These are phyloP conservation scores for Acidomyces sp. DNA, from an alignment of 495 filamentous ascomycete genomes.

Conservation along the genomic window DNA sequence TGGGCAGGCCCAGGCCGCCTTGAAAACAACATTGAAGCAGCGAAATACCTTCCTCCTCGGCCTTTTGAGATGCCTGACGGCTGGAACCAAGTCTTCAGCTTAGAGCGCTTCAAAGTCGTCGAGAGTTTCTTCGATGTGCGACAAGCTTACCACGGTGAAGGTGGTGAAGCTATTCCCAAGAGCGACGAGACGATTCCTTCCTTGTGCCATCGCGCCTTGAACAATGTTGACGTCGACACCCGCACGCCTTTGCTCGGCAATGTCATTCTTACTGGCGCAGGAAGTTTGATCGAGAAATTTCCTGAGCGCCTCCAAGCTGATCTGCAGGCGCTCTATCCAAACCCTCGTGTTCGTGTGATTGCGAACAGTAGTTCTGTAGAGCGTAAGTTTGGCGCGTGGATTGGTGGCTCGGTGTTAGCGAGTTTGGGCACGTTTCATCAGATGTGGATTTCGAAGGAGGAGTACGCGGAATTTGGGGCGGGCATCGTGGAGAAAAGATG, in stretches of 20 bases:
- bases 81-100: constrained; percentile 82
- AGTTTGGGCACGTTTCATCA: constrained; percentile 94
- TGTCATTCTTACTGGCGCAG: constrained; percentile 85
- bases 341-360: constrained; percentile 67
- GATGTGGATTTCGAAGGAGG: constrained; percentile 88
- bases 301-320: constrained; percentile 79
- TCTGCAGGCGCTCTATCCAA: constrained; percentile 62
- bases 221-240: constrained; percentile 74
- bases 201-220: constrained; percentile 63
- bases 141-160: constrained; percentile 40
- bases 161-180: constrained; percentile 38
- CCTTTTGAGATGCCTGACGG: constrained; percentile 96
- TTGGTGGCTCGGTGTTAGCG: constrained; percentile 89
- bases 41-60: constrained; percentile 50
- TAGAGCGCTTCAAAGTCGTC: constrained; percentile 67
- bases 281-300: constrained; percentile 73
- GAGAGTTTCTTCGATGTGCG: constrained; percentile 83
- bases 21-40: constrained; percentile 51
- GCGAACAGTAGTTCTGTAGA: constrained; percentile 76
- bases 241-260: constrained; percentile 70
- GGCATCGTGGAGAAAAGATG: constrained; percentile 67
- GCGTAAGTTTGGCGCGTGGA: constrained; percentile 82
- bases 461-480: constrained; percentile 65
- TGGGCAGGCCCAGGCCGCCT: constrained; percentile 75
- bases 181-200: constrained; percentile 64